phyloP scores from a whole-genome alignment of 129 eudicot species.

The Arctium lappa region DNA sequence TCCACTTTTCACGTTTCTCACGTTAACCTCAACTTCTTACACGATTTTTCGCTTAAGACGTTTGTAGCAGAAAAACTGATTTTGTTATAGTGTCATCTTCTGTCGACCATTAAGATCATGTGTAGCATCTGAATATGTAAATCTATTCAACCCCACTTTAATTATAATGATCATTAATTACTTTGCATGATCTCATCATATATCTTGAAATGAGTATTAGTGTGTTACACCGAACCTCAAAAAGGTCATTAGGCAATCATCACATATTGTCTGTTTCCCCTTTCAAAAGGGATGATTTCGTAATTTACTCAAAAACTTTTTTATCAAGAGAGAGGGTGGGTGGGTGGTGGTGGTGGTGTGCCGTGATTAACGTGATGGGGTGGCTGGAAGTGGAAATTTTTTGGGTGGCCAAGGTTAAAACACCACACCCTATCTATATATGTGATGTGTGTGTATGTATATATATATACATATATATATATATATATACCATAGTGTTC shows the following conservation, averaged over 20 bases:
- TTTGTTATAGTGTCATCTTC: too few species aligned
- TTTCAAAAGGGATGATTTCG: constrained; percentile 9
- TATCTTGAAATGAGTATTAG: constrained; percentile 20
- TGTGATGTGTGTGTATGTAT: background rate
- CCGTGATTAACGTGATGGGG: constrained; percentile 52
- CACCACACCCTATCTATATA: background rate
- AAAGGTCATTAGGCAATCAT: constrained; percentile 15
- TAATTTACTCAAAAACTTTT: constrained; percentile 7
- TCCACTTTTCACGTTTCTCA: too few species aligned
- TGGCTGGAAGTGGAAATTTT: constrained; percentile 16
- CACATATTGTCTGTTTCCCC: background rate
- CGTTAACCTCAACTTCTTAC: too few species aligned
- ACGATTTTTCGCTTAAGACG: too few species aligned
- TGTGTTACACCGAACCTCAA: constrained; percentile 26
- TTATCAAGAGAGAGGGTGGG: constrained; percentile 13
- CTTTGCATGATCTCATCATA: background rate
- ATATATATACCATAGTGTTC: constrained; percentile 7
- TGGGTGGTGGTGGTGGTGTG: constrained; percentile 14
- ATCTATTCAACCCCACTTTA: background rate
- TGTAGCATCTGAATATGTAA: background rate
- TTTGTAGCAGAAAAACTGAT: too few species aligned
- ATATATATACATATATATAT: background rate
- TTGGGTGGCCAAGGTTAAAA: constrained; percentile 10
- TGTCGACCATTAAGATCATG: too few species aligned
- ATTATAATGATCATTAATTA: background rate